Base-by-base conservation (phyloP, 2,329 filamentous ascomycete species). In the Waltergamsia citrina region DNA sequence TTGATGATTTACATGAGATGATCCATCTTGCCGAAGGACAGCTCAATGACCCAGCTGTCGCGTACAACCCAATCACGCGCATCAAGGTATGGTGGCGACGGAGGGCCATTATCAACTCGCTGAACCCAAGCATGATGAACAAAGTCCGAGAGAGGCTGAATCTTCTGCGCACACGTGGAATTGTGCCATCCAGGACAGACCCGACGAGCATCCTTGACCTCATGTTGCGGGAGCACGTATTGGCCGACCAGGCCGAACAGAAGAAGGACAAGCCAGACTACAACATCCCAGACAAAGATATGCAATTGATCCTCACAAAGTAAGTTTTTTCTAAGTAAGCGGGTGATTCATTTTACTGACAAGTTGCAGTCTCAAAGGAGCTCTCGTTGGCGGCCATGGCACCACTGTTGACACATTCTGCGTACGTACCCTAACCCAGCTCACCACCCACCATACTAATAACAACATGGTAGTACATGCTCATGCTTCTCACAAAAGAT, bases 341-440 rank as follows among this genome's bases (percentile, higher is more conserved):
- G n/a, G n/a, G n/a, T n/a, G n/a, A n/a, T n/a, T n/a, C n/a, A 8
- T 22, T 17, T n/a, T 31, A 18, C 38, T 38, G n/a, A 38, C 29
- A 8, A 9, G 7, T 20, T 7, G 12, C 26, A 48, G 46, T 12
- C 35, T 49, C 26, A 50, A 50, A 26, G 46, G 40, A 2, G 37
- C 50, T 4, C 37, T 53, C 5, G 36, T 51, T 29, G 50, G 45
- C n/a, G 49, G 45, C 8, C 41, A 44, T 27, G 49, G 47, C 7
- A 51, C 50, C 12, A 50, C 44, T 3, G 44, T 35, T 6, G 47
- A 50, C 34, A 38, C 35, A 6, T 11, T 40, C 7, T 41, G 35
- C 27, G n/a, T n/a, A n/a, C n/a, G n/a, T n/a, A n/a, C n/a, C n/a
- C n/a, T n/a, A n/a, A n/a, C n/a, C n/a, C n/a, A n/a, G n/a, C n/a